Evolutionary conservation across 2,329 filamentous ascomycete species (phyloP).

Genomic region (Ceratocystis destructans): DNA sequence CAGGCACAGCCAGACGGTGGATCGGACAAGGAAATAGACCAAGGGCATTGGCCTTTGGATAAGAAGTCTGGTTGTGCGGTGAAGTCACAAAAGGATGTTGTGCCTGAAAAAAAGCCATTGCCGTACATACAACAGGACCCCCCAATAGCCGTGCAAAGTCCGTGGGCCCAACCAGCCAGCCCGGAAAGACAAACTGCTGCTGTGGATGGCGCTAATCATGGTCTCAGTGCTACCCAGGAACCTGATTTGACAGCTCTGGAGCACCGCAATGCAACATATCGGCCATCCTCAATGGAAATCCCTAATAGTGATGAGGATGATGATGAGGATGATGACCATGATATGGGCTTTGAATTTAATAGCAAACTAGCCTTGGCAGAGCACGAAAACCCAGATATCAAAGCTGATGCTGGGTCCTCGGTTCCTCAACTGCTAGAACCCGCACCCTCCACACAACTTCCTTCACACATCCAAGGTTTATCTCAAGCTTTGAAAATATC

Average conservation of each 20-base stretch:
- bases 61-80: background rate
- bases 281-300: slow-evolving; percentile 15
- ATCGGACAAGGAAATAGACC: background rate
- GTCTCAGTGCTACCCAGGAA: background rate
- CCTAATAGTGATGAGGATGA: slow-evolving; percentile 15
- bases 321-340: background rate
- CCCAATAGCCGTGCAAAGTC: background rate
- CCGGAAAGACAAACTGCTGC: no score
- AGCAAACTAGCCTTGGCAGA: background rate
- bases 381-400: background rate
- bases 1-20: background rate
- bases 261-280: background rate
- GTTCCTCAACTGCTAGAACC: background rate
- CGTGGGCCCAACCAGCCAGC: background rate
- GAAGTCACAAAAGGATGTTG: background rate
- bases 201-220: background rate
- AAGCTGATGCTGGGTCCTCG: background rate
- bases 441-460: background rate
- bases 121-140: background rate
- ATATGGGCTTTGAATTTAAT: background rate
- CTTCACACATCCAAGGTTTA: background rate
- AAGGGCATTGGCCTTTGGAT: background rate
- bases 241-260: background rate
- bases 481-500: background rate
- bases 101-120: background rate